Base-by-base conservation (phyloP, 139 green algal genomes). In the Asterochloris sp. region DNA sequence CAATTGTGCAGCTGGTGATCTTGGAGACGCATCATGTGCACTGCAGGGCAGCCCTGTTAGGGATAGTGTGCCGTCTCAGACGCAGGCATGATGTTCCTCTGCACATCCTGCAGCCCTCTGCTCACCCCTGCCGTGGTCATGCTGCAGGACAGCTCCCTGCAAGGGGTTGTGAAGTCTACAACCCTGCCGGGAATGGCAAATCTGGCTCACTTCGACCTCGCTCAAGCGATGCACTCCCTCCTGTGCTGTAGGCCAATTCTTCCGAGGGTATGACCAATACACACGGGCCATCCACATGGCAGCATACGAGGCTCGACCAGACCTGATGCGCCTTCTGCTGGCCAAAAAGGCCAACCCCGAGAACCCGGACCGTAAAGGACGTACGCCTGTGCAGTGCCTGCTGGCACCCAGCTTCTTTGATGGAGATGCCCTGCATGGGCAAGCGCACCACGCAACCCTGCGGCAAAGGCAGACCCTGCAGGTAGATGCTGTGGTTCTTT, bases 321-420 rank as follows among this genome's bases (percentile, higher is more conserved):
- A 82, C 17, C 26, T 74, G 29, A 82, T 82, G 78, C 60, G 63
- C n/a, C 63, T 82, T 61, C 78, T 82, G 21, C 11, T 82, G 15
- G 27, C 78, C 16, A 74, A 47, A 23, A 62, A 62, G 63, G 78
- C 63, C n/a, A 62, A 61, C 63, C 26, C 73, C 26, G 63, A 82
- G 24, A 66, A 61, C 62, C 62, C 62, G 29, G 78, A 82, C 78
- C 68, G 63, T 15, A 82, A 74, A 62, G 78, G 78, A 26, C 68
- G 78, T 13, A 82, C 78, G 26, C 63, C 79, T 13, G 54, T 83
- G 19, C 79, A 83, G 68, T 83, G 66, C 54, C 38, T 74, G 54
- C 76, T 80, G 17, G 76, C 76, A 14, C 76, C 76, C 24, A 80
- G 12, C 76, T 69, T 80, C 76, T 80, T 80, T 80, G 76, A 80